Evolutionary conservation across 768 basidiomycete species (phyloP).

Genomic region (Termitomyces sp.): DNA sequence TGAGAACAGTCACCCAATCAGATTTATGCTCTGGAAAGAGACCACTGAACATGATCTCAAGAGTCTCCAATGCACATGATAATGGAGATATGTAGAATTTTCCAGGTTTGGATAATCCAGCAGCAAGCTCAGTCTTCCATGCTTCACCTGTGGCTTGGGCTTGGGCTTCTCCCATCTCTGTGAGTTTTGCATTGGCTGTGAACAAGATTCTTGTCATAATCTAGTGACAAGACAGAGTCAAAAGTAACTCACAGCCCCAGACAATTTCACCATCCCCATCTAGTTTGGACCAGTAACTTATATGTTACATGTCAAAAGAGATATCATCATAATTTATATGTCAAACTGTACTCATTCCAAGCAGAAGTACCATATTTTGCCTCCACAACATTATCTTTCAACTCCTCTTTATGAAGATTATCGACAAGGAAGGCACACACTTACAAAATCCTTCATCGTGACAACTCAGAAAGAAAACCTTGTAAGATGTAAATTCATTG

Average conservation of each 20-base stretch:
- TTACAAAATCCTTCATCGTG: constrained; percentile 76
- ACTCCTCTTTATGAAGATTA: background rate
- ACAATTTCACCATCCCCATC: constrained; percentile 61
- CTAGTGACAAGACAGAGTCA: background rate
- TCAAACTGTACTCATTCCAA: constrained; percentile 56
- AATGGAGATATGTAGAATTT: constrained; percentile 62
- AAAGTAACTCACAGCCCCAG: constrained; percentile 66
- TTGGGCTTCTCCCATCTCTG: constrained; percentile 52
- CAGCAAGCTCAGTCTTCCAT: constrained; percentile 47
- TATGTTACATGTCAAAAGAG: background rate
- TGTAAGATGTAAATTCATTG: constrained; percentile 42
- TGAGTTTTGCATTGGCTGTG: constrained; percentile 65
- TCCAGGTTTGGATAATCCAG: constrained; percentile 49
- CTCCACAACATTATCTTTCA: constrained; percentile 63
- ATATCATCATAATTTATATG: background rate
- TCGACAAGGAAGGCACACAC: constrained; percentile 20
- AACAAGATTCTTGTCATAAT: background rate
- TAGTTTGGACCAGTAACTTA: constrained; percentile 60
- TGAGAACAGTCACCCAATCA: constrained; percentile 2
- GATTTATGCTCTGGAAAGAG: background rate
- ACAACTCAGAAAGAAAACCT: constrained; percentile 62
- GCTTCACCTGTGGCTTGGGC: constrained; percentile 40
- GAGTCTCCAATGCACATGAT: constrained; percentile 58
- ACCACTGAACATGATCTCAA: constrained; percentile 48
- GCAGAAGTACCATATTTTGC: constrained; percentile 53